Conservation (phyloP, 345 rosid genomes). For the Populus davidiana region DNA sequence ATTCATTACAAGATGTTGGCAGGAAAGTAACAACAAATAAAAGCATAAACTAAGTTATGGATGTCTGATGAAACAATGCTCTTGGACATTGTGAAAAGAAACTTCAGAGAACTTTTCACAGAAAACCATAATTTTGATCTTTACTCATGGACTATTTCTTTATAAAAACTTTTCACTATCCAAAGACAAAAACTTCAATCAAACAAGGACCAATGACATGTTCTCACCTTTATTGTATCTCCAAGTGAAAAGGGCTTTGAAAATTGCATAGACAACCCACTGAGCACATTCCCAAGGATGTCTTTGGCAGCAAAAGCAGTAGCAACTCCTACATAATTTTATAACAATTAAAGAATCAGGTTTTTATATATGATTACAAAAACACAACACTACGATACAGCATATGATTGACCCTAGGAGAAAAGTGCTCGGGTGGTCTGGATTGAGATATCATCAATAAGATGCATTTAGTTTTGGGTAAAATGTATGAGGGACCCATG, state of each 20-base stretch:
- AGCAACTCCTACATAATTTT: constrained; percentile 69
- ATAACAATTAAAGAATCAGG: not conserved
- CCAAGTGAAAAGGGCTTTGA: constrained; percentile 88
- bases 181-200: not conserved
- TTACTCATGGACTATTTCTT: not conserved
- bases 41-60: not conserved
- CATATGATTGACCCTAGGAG: not conserved
- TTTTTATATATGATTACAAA: not conserved
- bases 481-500: no score
- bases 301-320: constrained; percentile 97
- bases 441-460: not conserved
- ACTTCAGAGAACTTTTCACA: not conserved
- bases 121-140: not conserved
- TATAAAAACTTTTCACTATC: not conserved
- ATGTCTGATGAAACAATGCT: not conserved
- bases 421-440: not conserved
- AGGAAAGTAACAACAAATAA: not conserved
- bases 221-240: constrained; percentile 79
- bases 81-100: not conserved
- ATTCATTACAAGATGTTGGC: not conserved
- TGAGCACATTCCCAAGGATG: constrained; percentile 85
- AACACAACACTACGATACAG: not conserved
- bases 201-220: not conserved
- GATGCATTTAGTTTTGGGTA: not conserved
- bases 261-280: constrained; percentile 86